A percentile compares a stretch with the other conserved stretches of the same genome.
Conservation (phyloP, 2,329 filamentous ascomycete species). For the Aspergillus floridensis region DNA sequence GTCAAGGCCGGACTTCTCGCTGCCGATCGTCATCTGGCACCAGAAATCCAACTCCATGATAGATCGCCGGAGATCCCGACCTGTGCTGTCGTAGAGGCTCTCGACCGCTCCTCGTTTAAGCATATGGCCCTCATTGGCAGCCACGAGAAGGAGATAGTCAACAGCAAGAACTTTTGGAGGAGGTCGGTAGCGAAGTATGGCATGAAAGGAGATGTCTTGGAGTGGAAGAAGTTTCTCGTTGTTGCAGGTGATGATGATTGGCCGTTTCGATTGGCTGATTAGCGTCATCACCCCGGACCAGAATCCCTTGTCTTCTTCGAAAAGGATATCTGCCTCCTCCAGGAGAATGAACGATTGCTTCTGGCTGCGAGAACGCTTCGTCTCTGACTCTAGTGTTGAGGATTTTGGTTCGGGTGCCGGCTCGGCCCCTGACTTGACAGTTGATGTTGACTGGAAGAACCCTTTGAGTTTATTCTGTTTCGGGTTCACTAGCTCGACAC, state of each 20-base stretch:
- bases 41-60: slow-evolving; percentile 88
- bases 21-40: slow-evolving; percentile 94
- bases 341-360: slow-evolving; percentile 93
- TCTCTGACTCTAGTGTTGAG: slow-evolving; percentile 22
- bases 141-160: slow-evolving; percentile 77
- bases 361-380: slow-evolving; percentile 54
- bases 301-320: slow-evolving; percentile 93
- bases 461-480: slow-evolving; percentile 76
- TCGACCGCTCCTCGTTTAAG: slow-evolving; percentile 65
- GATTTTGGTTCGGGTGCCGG: slow-evolving; percentile 18
- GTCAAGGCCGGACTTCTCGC: slow-evolving; percentile 79
- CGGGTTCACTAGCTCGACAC: slow-evolving; percentile 61
- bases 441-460: slow-evolving; percentile 68
- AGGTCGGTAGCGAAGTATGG: slow-evolving; percentile 72
- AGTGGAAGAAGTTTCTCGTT: slow-evolving; percentile 80
- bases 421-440: slow-evolving; percentile 22
- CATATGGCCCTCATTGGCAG: slow-evolving; percentile 85
- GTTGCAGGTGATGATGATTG: slow-evolving; percentile 93
- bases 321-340: slow-evolving; percentile 90
- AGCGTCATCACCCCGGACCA: slow-evolving; percentile 79
- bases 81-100: slow-evolving; percentile 67
- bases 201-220: slow-evolving; percentile 73
- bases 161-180: slow-evolving; percentile 67
- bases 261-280: slow-evolving; percentile 80
- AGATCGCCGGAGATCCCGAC: slow-evolving; percentile 72